Evolutionary conservation across 129 eudicot genomes (phyloP).

Genomic region (Helianthus annuus): DNA sequence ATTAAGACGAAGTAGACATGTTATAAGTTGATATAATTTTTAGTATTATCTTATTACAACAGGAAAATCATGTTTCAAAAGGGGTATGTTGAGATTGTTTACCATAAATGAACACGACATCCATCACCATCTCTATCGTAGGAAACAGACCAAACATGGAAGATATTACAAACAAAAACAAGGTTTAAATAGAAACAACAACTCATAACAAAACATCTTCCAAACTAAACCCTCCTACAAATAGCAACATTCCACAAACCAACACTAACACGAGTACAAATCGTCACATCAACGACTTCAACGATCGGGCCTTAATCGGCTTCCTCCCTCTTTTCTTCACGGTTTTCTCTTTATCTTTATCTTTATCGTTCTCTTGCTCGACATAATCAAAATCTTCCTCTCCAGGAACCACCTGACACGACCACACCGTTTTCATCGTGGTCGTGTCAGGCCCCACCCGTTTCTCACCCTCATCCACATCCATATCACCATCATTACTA

Average conservation of each 20-base stretch:
- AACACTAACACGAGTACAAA: neutral
- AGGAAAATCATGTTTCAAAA: neutral
- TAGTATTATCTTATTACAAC: too few species aligned
- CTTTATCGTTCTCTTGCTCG: slow-evolving; percentile 8
- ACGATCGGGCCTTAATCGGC: slow-evolving; percentile 65
- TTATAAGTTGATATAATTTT: too few species aligned
- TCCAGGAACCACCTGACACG: neutral
- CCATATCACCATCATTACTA: neutral
- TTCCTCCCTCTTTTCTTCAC: slow-evolving; percentile 33
- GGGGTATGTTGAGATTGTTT: neutral
- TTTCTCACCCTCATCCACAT: slow-evolving; percentile 3
- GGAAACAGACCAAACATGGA: slow-evolving; percentile 6
- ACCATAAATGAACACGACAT: neutral
- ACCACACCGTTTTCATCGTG: neutral
- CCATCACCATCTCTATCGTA: neutral
- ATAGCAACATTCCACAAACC: neutral
- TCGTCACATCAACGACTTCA: slow-evolving; percentile 57
- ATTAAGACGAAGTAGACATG: too few species aligned
- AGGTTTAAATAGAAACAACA: neutral
- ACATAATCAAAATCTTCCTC: slow-evolving; percentile 23
- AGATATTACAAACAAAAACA: neutral
- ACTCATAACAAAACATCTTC: neutral
- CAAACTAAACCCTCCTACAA: neutral
- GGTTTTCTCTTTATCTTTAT: slow-evolving; percentile 20
- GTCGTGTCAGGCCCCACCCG: neutral